Evolutionary conservation across 192 early-diverging fungal genomes (phyloP), one percentile per base, ranked within the genome.

Genomic region (Geranomyces michiganensis): DNA sequence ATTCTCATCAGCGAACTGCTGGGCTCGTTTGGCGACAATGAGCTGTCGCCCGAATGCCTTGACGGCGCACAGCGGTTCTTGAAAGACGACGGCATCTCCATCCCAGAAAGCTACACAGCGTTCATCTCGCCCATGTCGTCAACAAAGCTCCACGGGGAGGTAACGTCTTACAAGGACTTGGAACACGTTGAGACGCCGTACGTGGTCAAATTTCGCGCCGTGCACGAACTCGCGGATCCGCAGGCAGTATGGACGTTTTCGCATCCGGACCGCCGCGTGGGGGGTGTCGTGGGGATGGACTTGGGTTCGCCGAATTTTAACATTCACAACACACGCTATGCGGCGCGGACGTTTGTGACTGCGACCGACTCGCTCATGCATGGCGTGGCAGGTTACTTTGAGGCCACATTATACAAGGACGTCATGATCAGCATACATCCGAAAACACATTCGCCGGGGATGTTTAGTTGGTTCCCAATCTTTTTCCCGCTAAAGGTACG

Each of bases 401-500:
- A 99, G 72, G 84, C 92, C 0, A 85, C 90, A 33, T 83, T 99
- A 31, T 97, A 97, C 79, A 90, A 90, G 51, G 83, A 93, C 64
- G 88, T 97, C 0, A 82, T 84, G 67, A 81, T 92, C 43, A 87
- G 87, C 82, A 99, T 94, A 66, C 83, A 89, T 49, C 97, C 97
- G 1, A 68, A 62, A 6, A 92, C 92, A 8, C 96, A 98, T 68
- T 93, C 95, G 0, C 84, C 89, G 17, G 94, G 85, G 1, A 99
- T 99, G 97, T 92, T 94, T 70, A 93, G 91, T 71, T 99, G 97
- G 97, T 99, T 99, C 77, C 96, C 97, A 0, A 94, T 99, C 62
- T 98, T 88, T 74, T 98, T 99, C 73, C 97, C 97, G 3, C 53
- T 94, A 48, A 82, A 87, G 82, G 88, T 87, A 80, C 4, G 41